These are phyloP conservation scores for Verticillium klebahnii DNA, from an alignment of 2,329 filamentous ascomycete species.

Conservation along the genomic window DNA sequence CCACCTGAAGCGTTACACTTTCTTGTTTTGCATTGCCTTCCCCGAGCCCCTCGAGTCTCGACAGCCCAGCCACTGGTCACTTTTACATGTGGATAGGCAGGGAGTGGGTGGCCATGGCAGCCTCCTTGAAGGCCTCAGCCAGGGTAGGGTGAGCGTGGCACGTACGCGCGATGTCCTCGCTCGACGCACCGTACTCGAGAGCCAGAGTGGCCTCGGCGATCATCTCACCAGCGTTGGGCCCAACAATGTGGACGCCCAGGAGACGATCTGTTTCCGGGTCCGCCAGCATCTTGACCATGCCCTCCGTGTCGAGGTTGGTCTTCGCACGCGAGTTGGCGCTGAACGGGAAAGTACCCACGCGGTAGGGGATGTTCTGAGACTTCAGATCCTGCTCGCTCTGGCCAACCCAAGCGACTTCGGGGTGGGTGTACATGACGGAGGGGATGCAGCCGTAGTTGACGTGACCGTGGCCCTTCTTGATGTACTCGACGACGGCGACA, in stretches of 20 bases:
- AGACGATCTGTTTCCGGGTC: slow-evolving; percentile 96
- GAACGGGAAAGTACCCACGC: slow-evolving; percentile 92
- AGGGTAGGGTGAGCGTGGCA: slow-evolving; percentile 96
- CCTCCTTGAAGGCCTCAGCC: slow-evolving; percentile 98
- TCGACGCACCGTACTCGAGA: slow-evolving; percentile 92
- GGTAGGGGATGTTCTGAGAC: slow-evolving; percentile 84
- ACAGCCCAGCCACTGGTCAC: neutral
- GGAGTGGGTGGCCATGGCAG: slow-evolving; percentile 93
- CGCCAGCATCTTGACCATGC: slow-evolving; percentile 93
- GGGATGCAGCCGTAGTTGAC: slow-evolving; percentile 99
- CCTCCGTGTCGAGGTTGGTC: slow-evolving; percentile 96
- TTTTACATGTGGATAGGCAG: slow-evolving; percentile 92
- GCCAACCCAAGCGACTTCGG: slow-evolving; percentile 97
- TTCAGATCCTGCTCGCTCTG: slow-evolving; percentile 97
- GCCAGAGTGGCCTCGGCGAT: slow-evolving; percentile 95
- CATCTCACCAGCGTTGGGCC: slow-evolving; percentile 96
- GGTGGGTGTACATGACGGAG: slow-evolving; percentile 99
- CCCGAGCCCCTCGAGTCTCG: neutral
- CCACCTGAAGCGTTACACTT: neutral
- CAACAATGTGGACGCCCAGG: slow-evolving; percentile 93
- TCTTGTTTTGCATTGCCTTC: neutral
- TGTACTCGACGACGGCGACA: slow-evolving; percentile 91
- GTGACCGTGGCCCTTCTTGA: slow-evolving; percentile 96
- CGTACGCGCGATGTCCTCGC: slow-evolving; percentile 90
- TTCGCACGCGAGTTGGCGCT: slow-evolving; percentile 97